phyloP scores from a whole-genome alignment of 805 yeast genomes.

The Sugiyamaella qingdaonensis region DNA sequence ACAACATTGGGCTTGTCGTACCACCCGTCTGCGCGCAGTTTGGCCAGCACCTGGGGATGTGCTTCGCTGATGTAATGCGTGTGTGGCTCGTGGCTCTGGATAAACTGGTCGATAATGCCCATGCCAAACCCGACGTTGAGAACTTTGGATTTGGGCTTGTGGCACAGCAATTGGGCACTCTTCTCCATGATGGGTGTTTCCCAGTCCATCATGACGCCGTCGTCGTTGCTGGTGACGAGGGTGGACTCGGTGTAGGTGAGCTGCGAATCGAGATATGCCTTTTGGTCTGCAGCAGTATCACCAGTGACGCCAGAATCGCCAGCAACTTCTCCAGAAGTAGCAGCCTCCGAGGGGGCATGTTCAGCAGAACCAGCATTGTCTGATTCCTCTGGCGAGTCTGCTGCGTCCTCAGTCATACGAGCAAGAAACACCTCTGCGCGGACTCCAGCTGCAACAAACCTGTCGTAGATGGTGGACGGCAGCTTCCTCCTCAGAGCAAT shows the following conservation, averaged over 20 bases:
- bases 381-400: constrained; percentile 13
- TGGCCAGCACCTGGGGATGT: constrained; percentile 80
- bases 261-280: constrained; percentile 59
- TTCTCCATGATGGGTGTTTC: constrained; percentile 75
- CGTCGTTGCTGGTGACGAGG: constrained; percentile 67
- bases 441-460: constrained; percentile 77
- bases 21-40: constrained; percentile 78
- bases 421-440: constrained; percentile 80
- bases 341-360: constrained; percentile 6
- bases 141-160: constrained; percentile 40
- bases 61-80: constrained; percentile 90
- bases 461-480: constrained; percentile 46
- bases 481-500: constrained; percentile 51
- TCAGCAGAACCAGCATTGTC: constrained; percentile 7
- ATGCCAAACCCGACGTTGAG: constrained; percentile 92
- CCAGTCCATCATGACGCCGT: constrained; percentile 99
- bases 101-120: constrained; percentile 88
- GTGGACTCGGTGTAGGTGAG: constrained; percentile 65
- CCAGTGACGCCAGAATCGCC: constrained; percentile 23
- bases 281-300: constrained; percentile 41
- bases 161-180: constrained; percentile 72
- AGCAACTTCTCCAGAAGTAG: constrained; percentile 13
- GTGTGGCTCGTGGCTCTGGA: constrained; percentile 54
- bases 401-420: constrained; percentile 51
- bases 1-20: constrained; percentile 65